Base-by-base conservation (phyloP, 179 eudicot genomes). In the Silene coronaria region DNA sequence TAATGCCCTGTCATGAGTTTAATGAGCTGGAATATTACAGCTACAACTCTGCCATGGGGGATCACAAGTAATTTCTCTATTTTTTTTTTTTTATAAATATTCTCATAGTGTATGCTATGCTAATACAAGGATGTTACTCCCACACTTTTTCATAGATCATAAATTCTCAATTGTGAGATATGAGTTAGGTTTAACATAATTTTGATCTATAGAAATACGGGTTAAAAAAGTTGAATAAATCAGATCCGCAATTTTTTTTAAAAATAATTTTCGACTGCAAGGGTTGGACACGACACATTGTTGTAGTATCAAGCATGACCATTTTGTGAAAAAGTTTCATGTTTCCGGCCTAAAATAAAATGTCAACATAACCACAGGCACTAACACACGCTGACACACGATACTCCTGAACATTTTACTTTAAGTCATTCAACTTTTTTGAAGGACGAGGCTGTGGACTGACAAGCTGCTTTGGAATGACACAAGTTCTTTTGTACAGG, bases 1-100 rank as follows among this genome's bases (percentile, higher is more conserved):
- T 95, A 66, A 92, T 95, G 97, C 99, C 99, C 71, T 95, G 99
- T 78, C 99, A 95, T 6, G 99, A 95, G 79, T 95, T 92, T 86
- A 95, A 92, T 76, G 99, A 95, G 88, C 86, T 95, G 78, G 99
- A 95, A 85, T 84, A 88, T 83, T 88, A 83, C 71, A 86, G 91
- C 88, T 92, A 95, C 86, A 95, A 95, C 78, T 75, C 97, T 75
- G 86, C 87, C 80, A 79, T 87, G 97, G 99, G 96, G 68, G 99
- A 95, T 85, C 84, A 95, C 82, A 95, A 87, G 98, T 94, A 89
- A 32, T 28, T 55, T 27, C 64, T 72, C 73, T 67, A 66, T 10
- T 64, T 17, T 75, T 10, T 64, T 17, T 75, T 30, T 68, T 32
- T n/a, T 75, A 21, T 3, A 66, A 22, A 10, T 71, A 32, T 16